Percentiles rank a stretch among this genome's conserved stretches.
These are phyloP conservation scores for Fusarium foetens DNA, from an alignment of 2,329 filamentous ascomycete genomes.

Conservation along the genomic window DNA sequence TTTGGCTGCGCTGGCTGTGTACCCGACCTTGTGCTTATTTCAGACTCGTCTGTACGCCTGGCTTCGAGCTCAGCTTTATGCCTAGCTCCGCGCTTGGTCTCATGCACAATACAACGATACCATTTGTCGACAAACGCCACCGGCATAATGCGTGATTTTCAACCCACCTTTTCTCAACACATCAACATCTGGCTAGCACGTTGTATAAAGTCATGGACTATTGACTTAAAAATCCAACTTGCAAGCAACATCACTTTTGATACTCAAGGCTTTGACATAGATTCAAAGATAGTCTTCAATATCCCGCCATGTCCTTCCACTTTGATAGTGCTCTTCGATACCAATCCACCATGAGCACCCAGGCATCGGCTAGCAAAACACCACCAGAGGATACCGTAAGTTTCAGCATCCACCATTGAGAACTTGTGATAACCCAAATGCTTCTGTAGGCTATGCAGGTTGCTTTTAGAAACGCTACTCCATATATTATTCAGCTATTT, in stretches of 20 bases:
- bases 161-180: fast-evolving
- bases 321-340: fast-evolving
- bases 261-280: neutral
- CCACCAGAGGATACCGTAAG: neutral
- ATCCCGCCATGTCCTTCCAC: fast-evolving
- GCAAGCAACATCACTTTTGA: neutral
- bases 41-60: neutral
- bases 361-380: fast-evolving
- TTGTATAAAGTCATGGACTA: no score
- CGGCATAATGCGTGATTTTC: neutral
- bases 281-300: fast-evolving
- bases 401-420: fast-evolving
- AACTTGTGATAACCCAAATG: fast-evolving
- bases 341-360: fast-evolving
- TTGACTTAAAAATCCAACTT: no score
- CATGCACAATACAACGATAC: neutral
- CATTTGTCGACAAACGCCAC: neutral
- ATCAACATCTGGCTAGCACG: fast-evolving
- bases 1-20: neutral
- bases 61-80: neutral
- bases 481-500: neutral
- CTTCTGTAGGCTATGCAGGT: neutral
- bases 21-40: fast-evolving
- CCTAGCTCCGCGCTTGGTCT: neutral
- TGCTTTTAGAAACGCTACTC: neutral